A percentile compares a stretch with the other conserved stretches of the same genome.
These are phyloP conservation scores for Lycium ferocissimum DNA, from an alignment of 257 asterid species.

Conservation along the genomic window DNA sequence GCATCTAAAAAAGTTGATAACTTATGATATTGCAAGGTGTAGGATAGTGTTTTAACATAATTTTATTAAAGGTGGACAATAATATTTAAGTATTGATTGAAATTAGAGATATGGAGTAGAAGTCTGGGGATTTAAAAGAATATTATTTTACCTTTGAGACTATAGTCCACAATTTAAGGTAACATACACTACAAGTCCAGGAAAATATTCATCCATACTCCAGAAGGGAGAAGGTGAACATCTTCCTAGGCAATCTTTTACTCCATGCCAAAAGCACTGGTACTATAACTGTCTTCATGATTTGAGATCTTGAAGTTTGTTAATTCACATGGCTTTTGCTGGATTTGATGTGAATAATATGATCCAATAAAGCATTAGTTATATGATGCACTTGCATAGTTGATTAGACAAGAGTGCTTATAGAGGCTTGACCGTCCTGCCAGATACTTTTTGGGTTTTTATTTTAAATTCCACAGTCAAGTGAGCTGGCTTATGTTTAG, in stretches of 20 bases:
- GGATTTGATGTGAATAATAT: neutral
- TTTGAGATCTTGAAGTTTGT: neutral
- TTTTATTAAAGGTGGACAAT: neutral
- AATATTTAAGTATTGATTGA: neutral
- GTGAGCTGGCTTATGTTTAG: constrained; percentile 1
- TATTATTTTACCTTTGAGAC: neutral
- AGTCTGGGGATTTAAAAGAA: neutral
- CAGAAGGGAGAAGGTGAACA: neutral
- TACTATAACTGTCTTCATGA: neutral
- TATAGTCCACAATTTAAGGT: neutral
- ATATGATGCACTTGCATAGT: neutral
- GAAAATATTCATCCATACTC: neutral
- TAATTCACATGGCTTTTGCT: neutral
- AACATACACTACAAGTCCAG: neutral
- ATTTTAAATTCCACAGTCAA: neutral
- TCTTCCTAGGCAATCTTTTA: neutral
- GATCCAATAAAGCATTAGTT: neutral
- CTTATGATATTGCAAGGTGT: neutral
- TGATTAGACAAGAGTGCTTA: neutral
- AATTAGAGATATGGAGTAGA: neutral
- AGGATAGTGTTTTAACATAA: neutral
- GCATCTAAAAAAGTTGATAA: neutral
- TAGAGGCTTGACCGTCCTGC: neutral
- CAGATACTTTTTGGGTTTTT: neutral
- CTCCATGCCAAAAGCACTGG: neutral